Conservation (phyloP, 179 eudicot genomes). For the Nepenthes alata region DNA sequence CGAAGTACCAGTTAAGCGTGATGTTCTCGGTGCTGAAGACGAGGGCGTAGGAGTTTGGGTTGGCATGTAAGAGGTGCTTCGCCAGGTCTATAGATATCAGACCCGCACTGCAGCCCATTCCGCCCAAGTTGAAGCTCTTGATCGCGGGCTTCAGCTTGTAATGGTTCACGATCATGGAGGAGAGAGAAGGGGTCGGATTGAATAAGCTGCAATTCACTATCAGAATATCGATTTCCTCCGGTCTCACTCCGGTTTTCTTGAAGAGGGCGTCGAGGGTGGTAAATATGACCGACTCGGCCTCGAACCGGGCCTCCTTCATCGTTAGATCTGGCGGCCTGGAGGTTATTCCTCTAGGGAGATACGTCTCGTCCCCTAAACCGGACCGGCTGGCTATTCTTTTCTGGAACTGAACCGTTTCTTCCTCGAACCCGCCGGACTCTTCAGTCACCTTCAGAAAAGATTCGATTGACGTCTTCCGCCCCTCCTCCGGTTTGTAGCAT, state of each 20-base stretch:
- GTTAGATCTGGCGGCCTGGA: conserved; percentile 37
- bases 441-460: conserved; percentile 46
- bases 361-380: conserved; percentile 71
- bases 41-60: conserved; percentile 43
- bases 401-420: conserved; percentile 54
- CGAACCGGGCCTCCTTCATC: conserved; percentile 43
- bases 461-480: conserved; percentile 36
- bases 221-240: conserved; percentile 49
- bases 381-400: conserved; percentile 31
- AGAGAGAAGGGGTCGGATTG: conserved; percentile 63
- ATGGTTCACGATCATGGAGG: conserved; percentile 69
- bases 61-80: conserved; percentile 38
- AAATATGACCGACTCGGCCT: conserved; percentile 56
- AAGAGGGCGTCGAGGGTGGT: conserved; percentile 48
- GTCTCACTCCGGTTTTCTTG: conserved; percentile 35
- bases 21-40: conserved; percentile 69
- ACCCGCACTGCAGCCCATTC: conserved; percentile 86
- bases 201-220: conserved; percentile 69
- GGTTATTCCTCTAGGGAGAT: conserved; percentile 44
- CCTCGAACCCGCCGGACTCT: conserved; percentile 32
- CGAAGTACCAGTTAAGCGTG: conserved; percentile 66
- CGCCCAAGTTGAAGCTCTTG: conserved; percentile 47
- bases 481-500: conserved; percentile 58
- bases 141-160: conserved; percentile 48
- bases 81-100: conserved; percentile 62